Evolutionary conservation across 345 rosid species (phyloP).

Genomic region (Eucalyptus erythrocorys): DNA sequence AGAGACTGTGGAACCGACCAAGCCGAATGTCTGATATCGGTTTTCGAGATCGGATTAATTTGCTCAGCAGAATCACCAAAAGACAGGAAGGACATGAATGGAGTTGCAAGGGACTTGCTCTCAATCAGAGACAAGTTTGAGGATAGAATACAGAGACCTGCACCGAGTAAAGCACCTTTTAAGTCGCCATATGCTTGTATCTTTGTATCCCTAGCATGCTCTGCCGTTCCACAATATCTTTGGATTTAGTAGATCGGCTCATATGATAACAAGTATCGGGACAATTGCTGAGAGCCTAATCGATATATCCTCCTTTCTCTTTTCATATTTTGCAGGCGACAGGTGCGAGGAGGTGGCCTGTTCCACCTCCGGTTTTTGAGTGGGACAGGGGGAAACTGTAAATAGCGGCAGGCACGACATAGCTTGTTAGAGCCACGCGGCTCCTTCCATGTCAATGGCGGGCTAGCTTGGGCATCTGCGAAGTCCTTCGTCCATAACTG

Average conservation of each 20-base stretch:
- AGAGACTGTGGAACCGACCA: not conserved
- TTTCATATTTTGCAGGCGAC: not conserved
- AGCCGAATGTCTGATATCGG: not conserved
- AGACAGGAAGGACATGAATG: not conserved
- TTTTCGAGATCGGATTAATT: not conserved
- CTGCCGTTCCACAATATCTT: fast-evolving
- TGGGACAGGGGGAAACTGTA: not conserved
- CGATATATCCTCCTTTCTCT: not conserved
- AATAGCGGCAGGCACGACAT: not conserved
- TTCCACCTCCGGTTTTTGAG: fast-evolving
- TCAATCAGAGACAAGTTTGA: not conserved
- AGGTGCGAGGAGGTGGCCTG: not conserved
- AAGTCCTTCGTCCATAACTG: not conserved
- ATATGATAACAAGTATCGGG: fast-evolving
- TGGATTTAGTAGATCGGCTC: not conserved
- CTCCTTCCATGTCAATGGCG: not conserved
- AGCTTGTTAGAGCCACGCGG: not conserved
- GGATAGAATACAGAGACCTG: not conserved
- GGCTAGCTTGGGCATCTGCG: not conserved
- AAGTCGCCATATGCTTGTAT: not conserved
- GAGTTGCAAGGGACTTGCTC: not conserved
- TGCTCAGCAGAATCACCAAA: not conserved
- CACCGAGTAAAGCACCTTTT: not conserved
- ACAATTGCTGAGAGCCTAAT: not conserved
- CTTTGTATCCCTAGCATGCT: not conserved